Percentiles rank a stretch among this genome's conserved stretches.
phyloP scores from a whole-genome alignment of 768 basidiomycete species.

The Aureoboletus auriporus region DNA sequence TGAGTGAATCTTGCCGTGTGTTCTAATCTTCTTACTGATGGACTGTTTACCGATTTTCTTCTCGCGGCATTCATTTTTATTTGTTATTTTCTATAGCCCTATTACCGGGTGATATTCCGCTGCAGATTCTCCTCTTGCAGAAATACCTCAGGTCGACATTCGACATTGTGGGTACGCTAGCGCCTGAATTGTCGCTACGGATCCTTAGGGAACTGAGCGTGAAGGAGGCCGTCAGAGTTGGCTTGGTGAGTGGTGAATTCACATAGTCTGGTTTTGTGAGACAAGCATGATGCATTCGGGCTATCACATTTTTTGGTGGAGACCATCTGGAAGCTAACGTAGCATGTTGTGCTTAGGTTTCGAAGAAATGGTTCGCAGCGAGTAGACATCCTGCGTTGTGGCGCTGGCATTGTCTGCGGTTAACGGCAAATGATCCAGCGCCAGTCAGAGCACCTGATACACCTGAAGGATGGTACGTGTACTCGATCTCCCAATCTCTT shows the following conservation, averaged over 20 bases:
- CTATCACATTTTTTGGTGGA: background rate
- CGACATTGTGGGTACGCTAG: constrained; percentile 72
- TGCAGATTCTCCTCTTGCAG: constrained; percentile 80
- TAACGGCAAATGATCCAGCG: constrained; percentile 69
- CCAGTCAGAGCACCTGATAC: constrained; percentile 58
- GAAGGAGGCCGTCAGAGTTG: constrained; percentile 54
- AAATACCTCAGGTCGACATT: constrained; percentile 81
- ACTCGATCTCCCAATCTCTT: background rate
- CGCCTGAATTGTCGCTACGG: constrained; percentile 59
- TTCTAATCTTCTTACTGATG: constrained; percentile 2
- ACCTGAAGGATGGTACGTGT: constrained; percentile 69
- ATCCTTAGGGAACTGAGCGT: constrained; percentile 60
- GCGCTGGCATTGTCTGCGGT: constrained; percentile 68
- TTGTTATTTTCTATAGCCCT: constrained; percentile 43
- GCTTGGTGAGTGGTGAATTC: constrained; percentile 24
- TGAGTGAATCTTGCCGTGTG: constrained; percentile 7
- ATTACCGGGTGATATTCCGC: constrained; percentile 78
- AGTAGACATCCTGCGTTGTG: constrained; percentile 67
- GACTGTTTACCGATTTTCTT: background rate
- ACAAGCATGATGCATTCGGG: background rate
- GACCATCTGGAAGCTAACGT: background rate
- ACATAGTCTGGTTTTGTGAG: background rate
- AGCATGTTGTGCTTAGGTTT: constrained; percentile 28
- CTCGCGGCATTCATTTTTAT: constrained; percentile 6
- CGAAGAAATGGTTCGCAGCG: constrained; percentile 37